Conservation (phyloP, 2,329 filamentous ascomycete genomes). For the Huntiella abstrusa region DNA sequence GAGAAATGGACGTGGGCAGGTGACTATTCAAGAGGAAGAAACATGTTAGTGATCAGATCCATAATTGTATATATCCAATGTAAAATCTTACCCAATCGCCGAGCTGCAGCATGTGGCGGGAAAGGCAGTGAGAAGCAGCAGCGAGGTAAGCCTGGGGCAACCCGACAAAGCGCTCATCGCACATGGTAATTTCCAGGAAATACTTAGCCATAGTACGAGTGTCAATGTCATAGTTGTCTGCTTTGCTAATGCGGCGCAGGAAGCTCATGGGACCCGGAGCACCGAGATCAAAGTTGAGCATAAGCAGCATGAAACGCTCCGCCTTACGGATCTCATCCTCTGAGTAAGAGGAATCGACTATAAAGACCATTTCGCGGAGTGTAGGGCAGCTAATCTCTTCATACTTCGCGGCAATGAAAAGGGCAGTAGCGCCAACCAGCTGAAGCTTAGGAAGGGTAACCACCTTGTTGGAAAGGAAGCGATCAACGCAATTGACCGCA, state of each 20-base stretch:
- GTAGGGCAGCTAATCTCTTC: conserved; percentile 98
- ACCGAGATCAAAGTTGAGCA: conserved; percentile 87
- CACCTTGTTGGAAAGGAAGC: conserved; percentile 85
- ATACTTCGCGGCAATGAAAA: conserved; percentile 93
- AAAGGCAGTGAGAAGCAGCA: conserved; percentile 80
- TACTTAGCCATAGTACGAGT: conserved; percentile 93
- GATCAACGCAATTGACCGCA: conserved; percentile 90
- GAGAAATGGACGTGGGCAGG: conserved; percentile 79
- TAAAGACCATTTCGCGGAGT: conserved; percentile 87
- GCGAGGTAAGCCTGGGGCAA: conserved; percentile 79
- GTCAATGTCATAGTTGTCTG: conserved; percentile 91
- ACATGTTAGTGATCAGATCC: too few species aligned
- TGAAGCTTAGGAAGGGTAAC: conserved; percentile 91
- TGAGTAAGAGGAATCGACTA: conserved; percentile 86
- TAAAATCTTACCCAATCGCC: conserved; percentile 65
- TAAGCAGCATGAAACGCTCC: conserved; percentile 93
- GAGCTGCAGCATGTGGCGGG: conserved; percentile 74
- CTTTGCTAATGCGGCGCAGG: conserved; percentile 88
- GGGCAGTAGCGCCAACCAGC: conserved; percentile 84
- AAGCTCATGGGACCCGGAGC: conserved; percentile 99
- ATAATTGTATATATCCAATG: neutral
- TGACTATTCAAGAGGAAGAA: conserved; percentile 30
- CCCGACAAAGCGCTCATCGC: conserved; percentile 94
- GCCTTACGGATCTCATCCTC: conserved; percentile 89
- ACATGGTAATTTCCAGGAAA: conserved; percentile 87